These are phyloP conservation scores for Eremothecium coryli DNA, from an alignment of 1,139 yeast genomes.

Conservation along the genomic window DNA sequence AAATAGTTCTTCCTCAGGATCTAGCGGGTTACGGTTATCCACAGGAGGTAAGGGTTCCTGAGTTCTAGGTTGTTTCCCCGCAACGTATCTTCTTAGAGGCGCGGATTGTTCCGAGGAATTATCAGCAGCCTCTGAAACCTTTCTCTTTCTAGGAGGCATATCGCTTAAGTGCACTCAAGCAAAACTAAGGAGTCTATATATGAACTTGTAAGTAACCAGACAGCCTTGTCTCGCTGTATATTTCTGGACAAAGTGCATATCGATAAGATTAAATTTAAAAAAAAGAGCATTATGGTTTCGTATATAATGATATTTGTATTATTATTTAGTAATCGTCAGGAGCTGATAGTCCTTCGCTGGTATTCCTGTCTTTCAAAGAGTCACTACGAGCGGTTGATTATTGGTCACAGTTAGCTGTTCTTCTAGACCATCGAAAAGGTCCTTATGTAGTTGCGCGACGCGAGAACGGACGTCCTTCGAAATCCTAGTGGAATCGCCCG, in stretches of 20 bases:
- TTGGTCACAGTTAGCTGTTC: not conserved
- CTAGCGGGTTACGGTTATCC: constrained; percentile 24
- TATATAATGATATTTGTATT: too few species aligned
- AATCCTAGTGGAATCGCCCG: constrained; percentile 9
- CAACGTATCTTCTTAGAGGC: constrained; percentile 15
- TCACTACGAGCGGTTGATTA: constrained; percentile 2
- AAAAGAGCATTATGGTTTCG: too few species aligned
- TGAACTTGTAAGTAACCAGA: too few species aligned
- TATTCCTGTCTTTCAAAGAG: too few species aligned
- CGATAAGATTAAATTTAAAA: too few species aligned
- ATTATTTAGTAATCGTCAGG: too few species aligned
- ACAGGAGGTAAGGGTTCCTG: constrained; percentile 18
- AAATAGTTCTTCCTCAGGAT: constrained; percentile 26
- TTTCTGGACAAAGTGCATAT: too few species aligned
- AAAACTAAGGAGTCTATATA: not conserved
- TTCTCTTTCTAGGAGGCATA: constrained; percentile 26
- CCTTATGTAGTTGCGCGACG: constrained; percentile 3
- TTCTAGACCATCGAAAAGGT: constrained; percentile 1
- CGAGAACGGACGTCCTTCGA: not conserved
- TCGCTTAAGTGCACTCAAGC: too few species aligned
- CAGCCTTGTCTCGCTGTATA: too few species aligned
- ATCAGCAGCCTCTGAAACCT: constrained; percentile 16
- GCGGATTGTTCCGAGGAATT: constrained; percentile 11
- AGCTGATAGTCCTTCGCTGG: too few species aligned
- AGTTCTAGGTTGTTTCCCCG: constrained; percentile 29